Conservation (phyloP, 257 asterid genomes). For the Pogostemon cablin region DNA sequence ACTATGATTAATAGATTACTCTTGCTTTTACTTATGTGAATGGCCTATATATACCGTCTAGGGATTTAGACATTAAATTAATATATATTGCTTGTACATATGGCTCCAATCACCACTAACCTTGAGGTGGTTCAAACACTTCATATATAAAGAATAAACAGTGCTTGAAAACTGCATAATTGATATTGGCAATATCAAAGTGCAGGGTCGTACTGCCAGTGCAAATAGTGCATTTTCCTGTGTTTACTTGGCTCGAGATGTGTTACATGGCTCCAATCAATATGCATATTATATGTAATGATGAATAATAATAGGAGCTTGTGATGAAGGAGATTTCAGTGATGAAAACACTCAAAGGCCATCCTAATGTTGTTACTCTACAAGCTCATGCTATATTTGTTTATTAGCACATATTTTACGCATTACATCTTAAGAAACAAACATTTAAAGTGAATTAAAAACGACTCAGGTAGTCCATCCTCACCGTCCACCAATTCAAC, state of each 20-base stretch:
- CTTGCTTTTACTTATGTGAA: too few relatives aligned
- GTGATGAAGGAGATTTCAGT: slow-evolving; percentile 82
- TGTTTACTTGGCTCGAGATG: slow-evolving; percentile 87
- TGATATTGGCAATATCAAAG: slow-evolving; percentile 80
- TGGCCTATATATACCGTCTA: too few relatives aligned
- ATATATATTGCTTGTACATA: too few relatives aligned
- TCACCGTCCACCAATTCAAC: too few relatives aligned
- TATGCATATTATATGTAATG: slow-evolving; percentile 88
- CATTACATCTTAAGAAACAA: too few relatives aligned
- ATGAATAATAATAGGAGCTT: slow-evolving; percentile 76
- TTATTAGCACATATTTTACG: too few relatives aligned
- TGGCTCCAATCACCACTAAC: slow-evolving; percentile 31
- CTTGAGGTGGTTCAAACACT: slow-evolving; percentile 96
- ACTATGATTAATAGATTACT: too few relatives aligned
- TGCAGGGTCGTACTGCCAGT: slow-evolving; percentile 76
- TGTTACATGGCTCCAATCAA: slow-evolving; percentile 78
- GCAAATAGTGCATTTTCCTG: slow-evolving; percentile 98
- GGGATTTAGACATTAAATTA: too few relatives aligned
- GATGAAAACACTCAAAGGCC: slow-evolving; percentile 90
- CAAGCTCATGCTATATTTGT: slow-evolving; percentile 70
- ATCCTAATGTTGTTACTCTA: slow-evolving; percentile 84
- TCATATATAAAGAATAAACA: slow-evolving; percentile 75
- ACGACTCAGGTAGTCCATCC: too few relatives aligned
- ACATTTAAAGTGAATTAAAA: too few relatives aligned
- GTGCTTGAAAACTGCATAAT: slow-evolving; percentile 94